Evolutionary conservation across 768 basidiomycete genomes (phyloP).

Genomic region (Obba rivulosa): DNA sequence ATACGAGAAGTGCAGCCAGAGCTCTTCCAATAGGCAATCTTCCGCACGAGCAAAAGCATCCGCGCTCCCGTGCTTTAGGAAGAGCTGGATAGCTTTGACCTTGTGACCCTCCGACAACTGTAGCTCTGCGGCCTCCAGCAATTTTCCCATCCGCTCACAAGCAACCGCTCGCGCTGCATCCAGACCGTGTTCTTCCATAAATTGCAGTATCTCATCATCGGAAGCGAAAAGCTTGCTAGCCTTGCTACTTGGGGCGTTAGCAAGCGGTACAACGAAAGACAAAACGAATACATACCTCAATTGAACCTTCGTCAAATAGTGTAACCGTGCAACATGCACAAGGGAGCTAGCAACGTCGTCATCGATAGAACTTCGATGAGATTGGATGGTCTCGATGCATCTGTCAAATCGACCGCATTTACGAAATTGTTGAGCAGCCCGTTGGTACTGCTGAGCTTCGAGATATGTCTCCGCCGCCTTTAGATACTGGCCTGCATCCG

Average conservation of each 20-base stretch:
- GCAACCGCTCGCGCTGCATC: constrained; percentile 42
- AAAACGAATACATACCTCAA: constrained; percentile 17
- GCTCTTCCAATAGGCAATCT: constrained; percentile 34
- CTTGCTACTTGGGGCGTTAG: constrained; percentile 31
- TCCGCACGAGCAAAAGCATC: constrained; percentile 30
- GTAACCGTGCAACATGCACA: constrained; percentile 37
- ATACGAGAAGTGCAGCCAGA: constrained; percentile 46
- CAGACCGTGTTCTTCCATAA: constrained; percentile 48
- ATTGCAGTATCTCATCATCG: constrained; percentile 50
- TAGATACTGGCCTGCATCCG: constrained; percentile 21
- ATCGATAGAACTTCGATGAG: constrained; percentile 28
- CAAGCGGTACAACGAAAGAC: not conserved
- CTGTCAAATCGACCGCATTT: constrained; percentile 47
- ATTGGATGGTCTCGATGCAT: constrained; percentile 41
- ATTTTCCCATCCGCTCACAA: constrained; percentile 36
- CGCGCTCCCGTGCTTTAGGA: constrained; percentile 31
- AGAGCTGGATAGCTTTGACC: constrained; percentile 40
- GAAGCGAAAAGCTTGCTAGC: constrained; percentile 42
- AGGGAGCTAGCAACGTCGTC: constrained; percentile 30
- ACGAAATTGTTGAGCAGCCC: constrained; percentile 42
- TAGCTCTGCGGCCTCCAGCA: constrained; percentile 49
- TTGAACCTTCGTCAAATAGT: constrained; percentile 34
- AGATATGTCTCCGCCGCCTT: constrained; percentile 42
- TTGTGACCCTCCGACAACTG: constrained; percentile 42
- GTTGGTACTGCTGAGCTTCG: constrained; percentile 36